Conservation (phyloP, 1,284 basidiomycete genomes). For the Neonothopanus nambi region DNA sequence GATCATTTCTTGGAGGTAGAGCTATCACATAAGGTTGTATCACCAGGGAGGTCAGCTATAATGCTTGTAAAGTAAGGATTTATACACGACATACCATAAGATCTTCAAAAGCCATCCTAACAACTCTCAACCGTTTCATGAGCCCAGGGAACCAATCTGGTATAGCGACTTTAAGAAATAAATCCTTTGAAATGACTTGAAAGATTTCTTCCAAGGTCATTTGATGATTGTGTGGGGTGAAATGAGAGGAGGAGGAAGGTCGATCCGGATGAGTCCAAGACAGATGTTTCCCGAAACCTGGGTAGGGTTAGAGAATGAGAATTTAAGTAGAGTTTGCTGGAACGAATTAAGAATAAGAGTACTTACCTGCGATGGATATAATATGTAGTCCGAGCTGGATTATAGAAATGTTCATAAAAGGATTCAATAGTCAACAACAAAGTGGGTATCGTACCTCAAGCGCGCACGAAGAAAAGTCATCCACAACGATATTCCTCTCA, state of each 20-base stretch:
- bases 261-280: constrained; percentile 49
- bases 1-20: no score
- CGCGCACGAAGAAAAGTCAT: constrained; percentile 43
- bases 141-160: constrained; percentile 46
- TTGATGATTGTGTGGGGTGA: no score
- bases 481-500: constrained; percentile 30
- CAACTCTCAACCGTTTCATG: constrained; percentile 37
- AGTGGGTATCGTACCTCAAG: constrained; percentile 39
- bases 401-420: no score
- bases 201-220: constrained; percentile 61
- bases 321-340: not conserved
- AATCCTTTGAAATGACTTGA: constrained; percentile 43
- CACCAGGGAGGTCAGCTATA: no score
- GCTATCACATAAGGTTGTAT: no score
- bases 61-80: no score
- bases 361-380: no score
- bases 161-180: constrained; percentile 43
- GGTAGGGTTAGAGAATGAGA: not conserved
- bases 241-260: no score
- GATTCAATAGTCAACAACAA: no score
- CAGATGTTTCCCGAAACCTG: constrained; percentile 53
- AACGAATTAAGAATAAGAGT: not conserved
- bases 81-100: constrained; percentile 36
- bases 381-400: no score
- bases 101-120: constrained; percentile 47